Base-by-base conservation (phyloP, 2,329 filamentous ascomycete genomes). In the Cladophialophora psammophila region DNA sequence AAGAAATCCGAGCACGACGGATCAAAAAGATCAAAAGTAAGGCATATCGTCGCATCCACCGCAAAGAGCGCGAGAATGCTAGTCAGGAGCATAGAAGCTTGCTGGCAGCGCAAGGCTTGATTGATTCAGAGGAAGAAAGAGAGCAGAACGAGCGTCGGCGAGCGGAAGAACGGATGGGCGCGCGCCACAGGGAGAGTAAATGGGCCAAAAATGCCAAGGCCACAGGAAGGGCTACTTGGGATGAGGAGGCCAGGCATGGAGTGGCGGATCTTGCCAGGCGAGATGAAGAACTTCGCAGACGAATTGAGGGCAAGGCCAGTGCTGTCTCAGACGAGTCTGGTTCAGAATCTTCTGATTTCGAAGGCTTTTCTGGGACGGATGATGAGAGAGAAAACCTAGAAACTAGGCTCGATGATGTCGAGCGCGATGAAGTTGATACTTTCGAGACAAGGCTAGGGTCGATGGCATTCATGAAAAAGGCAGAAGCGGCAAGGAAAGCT, bases 21-120 rank as follows among this genome's bases (percentile, higher is more conserved):
- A 93, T 99, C 80, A 97, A 97, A 82, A 98, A 98, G 83, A 99
- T 99, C 82, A 99, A 99, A 85, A 96, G 92, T 77, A 99, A 97
- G 79, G 88, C 93, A 0, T 99, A 96, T 77, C 91, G 94, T 63
- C 90, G 94, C 53, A 90, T 98, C 13, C 94, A 98, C 79, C 89
- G 94, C 42, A 97, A 91, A 76, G 69, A 71, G 40, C 69, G 69
- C 18, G 67, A 69, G 20, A 69, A 68, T 38, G 55, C 53, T 4
- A 40, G 52, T 15, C 55, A 64, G 12, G 65, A 67, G 45, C 56
- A 68, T 38, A 60, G 70, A 64, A 57, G 53, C 45, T 34, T 85
- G 45, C 78, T 89, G 60, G 81, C 83, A 55, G 86, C 87, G 59
- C 85, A 85, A 18, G 87, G 86, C 3, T 81, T 88, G 59, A 84